Conservation (phyloP, 805 yeast genomes). For the Cyberlindnera mississippiensis region DNA sequence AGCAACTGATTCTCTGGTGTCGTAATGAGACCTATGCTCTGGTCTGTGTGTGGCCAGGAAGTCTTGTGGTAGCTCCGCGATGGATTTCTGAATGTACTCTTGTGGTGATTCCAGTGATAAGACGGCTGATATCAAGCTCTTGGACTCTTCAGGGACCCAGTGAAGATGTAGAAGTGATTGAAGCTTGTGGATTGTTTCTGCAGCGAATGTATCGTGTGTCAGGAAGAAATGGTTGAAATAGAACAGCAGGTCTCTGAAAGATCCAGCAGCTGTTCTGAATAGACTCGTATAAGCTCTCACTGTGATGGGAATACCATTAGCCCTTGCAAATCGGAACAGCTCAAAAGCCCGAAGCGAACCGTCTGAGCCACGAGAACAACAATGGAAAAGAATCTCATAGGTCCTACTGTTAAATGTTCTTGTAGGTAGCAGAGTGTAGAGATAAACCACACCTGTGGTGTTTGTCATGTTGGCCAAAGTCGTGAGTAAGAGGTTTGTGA, state of each 20-base stretch:
- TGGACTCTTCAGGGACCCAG: constrained; percentile 2
- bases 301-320: background rate
- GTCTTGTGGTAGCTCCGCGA: background rate
- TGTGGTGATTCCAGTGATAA: background rate
- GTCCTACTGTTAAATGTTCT: constrained; percentile 2
- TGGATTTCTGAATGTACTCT: background rate
- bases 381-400: constrained; percentile 14
- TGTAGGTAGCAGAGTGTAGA: constrained; percentile 12
- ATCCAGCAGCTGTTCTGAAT: background rate
- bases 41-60: background rate
- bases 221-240: background rate
- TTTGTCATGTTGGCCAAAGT: constrained; percentile 15
- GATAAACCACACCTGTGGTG: constrained; percentile 19
- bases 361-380: constrained; percentile 18
- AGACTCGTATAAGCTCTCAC: constrained; percentile 1
- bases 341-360: constrained; percentile 11
- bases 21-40: constrained; percentile 8
- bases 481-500: constrained; percentile 11
- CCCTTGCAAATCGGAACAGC: constrained; percentile 9
- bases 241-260: constrained; percentile 1
- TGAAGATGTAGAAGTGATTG: background rate
- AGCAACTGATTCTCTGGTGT: constrained; percentile 7
- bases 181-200: background rate
- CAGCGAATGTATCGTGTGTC: background rate
- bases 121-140: background rate